Base-by-base conservation (phyloP, 331 rosid genomes). In the Malus hybrid region DNA sequence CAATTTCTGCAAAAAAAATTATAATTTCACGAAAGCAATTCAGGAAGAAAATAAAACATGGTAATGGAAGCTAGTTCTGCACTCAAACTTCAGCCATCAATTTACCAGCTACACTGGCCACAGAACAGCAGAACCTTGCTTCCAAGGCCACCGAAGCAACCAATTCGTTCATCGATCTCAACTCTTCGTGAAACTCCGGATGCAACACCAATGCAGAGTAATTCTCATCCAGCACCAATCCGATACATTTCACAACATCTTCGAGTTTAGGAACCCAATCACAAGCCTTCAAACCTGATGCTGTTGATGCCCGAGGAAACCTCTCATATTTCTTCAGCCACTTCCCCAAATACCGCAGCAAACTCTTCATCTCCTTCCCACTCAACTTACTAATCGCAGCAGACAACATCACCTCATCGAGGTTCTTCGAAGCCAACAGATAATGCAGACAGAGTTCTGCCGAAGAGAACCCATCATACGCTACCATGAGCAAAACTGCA, bases 221-320 rank as follows among this genome's bases (percentile, higher is more conserved):
- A 55, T 87, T 86, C 80, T 80, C 96, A 81, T 93, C 94, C 61
- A 93, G 78, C 68, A 93, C 76, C 59, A 91, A 61, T 24, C 88
- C 85, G 14, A 88, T 69, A 73, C 83, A 93, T 74, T 80, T 88
- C 63, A 76, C 82, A 29, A 88, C 88, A 80, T 87, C 97, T 76
- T 93, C 96, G n/a, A 91, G 89, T 68, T 85, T 89, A 57, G 98
- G 97, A 81, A 93, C 86, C 94, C 94, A 90, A 70, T 87, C 80
- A 12, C 96, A 91, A 70, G 79, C 85, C 77, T 80, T 81, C 91
- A 88, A 86, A 71, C 89, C 87, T 73, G 87, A 86, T 67, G 16
- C 29, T 0, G 76, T 18, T 0, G 85, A 76, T 3, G 91, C 89
- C 73, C 84, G 94, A 80, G 98, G 93, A 83, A 91, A 93, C 74